Conservation (phyloP, 305 asterid species). For the Ajuga reptans region DNA sequence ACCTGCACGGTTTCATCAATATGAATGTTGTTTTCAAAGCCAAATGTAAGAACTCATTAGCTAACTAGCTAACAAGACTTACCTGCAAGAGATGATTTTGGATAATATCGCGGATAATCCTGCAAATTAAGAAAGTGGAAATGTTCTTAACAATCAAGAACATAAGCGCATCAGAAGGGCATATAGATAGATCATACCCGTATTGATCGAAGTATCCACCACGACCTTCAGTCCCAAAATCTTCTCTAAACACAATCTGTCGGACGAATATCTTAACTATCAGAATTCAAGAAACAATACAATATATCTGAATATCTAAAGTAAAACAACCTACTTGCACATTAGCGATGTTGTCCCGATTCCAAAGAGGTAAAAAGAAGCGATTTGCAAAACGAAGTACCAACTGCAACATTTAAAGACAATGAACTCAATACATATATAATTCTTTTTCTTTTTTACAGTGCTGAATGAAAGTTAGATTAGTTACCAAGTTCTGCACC, state of each 20-base stretch:
- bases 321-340: slow-evolving; percentile 52
- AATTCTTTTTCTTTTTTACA: no score
- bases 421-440: not conserved
- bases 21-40: not conserved
- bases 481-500: slow-evolving; percentile 51
- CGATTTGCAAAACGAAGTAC: slow-evolving; percentile 93
- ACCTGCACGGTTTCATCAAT: slow-evolving; percentile 33
- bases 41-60: not conserved
- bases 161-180: no score
- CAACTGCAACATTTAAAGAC: slow-evolving; percentile 45
- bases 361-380: slow-evolving; percentile 80
- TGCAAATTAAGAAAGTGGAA: slow-evolving; percentile 23
- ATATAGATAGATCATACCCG: slow-evolving; percentile 41
- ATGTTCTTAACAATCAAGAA: no score
- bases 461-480: no score
- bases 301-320: slow-evolving; percentile 3
- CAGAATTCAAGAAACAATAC: not conserved
- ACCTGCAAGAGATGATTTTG: slow-evolving; percentile 84
- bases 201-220: slow-evolving; percentile 95
- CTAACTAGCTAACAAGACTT: slow-evolving; percentile 14
- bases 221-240: slow-evolving; percentile 95
- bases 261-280: slow-evolving; percentile 3
- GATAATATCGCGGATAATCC: slow-evolving; percentile 81
- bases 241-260: slow-evolving; percentile 93
- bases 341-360: slow-evolving; percentile 76